Conservation (phyloP, 495 filamentous ascomycete genomes). For the Neurospora cerealis region DNA sequence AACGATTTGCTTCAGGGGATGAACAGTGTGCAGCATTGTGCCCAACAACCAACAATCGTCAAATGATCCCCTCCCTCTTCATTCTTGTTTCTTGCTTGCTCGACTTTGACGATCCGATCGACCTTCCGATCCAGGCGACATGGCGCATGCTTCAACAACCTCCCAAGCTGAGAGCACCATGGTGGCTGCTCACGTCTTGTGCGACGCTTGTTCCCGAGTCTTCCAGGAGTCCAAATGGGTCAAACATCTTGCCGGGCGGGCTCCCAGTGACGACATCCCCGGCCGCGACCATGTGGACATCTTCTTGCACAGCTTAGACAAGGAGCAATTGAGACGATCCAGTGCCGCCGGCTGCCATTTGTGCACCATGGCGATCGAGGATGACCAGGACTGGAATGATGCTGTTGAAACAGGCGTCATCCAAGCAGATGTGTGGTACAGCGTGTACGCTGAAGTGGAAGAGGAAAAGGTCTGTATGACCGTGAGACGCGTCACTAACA, state of each 20-base stretch:
- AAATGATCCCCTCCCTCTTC: too few relatives aligned
- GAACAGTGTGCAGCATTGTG: too few relatives aligned
- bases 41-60: too few relatives aligned
- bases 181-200: background rate
- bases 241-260: background rate
- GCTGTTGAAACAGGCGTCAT: background rate
- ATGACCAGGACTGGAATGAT: background rate
- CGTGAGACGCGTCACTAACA: background rate
- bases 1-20: background rate
- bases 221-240: background rate
- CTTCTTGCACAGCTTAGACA: background rate
- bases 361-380: background rate
- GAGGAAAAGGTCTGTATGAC: background rate
- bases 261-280: background rate
- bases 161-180: background rate
- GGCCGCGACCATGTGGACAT: background rate
- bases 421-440: background rate
- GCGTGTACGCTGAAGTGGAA: background rate
- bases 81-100: background rate
- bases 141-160: background rate
- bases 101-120: background rate
- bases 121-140: background rate
- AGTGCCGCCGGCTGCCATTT: background rate
- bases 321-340: background rate
- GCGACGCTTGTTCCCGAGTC: background rate